Conservation (phyloP, 345 rosid genomes). For the Eucalyptus dawsonii region DNA sequence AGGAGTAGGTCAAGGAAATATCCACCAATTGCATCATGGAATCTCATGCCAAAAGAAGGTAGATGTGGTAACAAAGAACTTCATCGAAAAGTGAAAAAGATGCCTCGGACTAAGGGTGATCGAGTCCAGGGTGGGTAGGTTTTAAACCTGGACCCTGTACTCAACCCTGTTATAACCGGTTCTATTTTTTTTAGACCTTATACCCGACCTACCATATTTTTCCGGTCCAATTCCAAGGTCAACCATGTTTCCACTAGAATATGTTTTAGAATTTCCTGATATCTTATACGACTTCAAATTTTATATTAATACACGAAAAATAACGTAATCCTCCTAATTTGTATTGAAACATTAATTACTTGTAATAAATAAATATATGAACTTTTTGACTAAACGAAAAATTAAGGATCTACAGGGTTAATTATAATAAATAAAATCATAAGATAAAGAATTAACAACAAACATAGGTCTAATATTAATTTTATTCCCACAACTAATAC, state of each 20-base stretch:
- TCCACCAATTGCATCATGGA: neutral
- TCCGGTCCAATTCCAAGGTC: rapidly evolving
- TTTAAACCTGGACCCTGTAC: rapidly evolving
- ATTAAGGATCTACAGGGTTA: rapidly evolving
- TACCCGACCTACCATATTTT: no score
- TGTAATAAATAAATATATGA: no score
- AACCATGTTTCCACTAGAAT: no score
- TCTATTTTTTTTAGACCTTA: no score
- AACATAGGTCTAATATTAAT: no score
- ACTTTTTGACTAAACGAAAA: no score
- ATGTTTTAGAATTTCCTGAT: rapidly evolving
- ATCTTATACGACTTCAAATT: no score
- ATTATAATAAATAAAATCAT: no score
- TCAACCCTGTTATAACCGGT: rapidly evolving
- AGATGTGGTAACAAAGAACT: neutral
- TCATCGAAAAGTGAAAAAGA: neutral
- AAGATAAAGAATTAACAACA: no score
- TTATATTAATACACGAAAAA: no score
- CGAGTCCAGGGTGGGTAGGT: rapidly evolving
- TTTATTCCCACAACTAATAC: rapidly evolving
- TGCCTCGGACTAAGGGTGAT: neutral
- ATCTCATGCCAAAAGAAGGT: neutral
- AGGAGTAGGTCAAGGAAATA: neutral
- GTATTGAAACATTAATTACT: no score
- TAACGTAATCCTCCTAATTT: no score